Evolutionary conservation across 139 green algal species (phyloP).

Genomic region (Trebouxia sp.): DNA sequence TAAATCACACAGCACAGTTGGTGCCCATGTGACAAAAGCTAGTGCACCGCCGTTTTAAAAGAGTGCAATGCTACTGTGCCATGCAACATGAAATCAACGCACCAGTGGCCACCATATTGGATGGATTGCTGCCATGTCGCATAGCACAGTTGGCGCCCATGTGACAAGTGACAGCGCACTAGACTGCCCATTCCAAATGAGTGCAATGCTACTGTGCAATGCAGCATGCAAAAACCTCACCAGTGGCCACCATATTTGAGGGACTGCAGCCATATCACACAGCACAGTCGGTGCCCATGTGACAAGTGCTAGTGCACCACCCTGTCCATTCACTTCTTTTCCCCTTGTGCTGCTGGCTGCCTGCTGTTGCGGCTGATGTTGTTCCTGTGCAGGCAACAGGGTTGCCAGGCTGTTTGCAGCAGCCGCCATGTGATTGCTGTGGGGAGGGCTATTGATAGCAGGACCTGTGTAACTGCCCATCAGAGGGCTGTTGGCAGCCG

Average conservation of each 20-base stretch:
- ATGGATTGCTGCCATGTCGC: conserved; percentile 22
- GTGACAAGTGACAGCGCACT: neutral
- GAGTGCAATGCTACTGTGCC: neutral
- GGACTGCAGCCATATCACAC: conserved; percentile 23
- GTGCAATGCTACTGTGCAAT: neutral
- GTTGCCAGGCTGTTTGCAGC: neutral
- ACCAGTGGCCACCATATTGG: conserved; percentile 23
- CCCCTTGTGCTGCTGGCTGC: too few species aligned
- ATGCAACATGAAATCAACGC: neutral
- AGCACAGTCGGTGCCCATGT: neutral
- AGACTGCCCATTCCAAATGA: neutral
- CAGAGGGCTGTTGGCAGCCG: too few species aligned
- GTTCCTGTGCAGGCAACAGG: neutral
- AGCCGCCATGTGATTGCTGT: neutral
- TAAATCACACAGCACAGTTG: conserved; percentile 8
- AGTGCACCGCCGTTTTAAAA: neutral
- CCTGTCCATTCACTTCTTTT: neutral
- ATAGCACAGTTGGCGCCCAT: neutral
- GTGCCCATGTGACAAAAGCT: conserved; percentile 8
- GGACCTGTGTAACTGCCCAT: neutral
- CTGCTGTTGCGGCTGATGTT: neutral
- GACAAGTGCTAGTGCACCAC: neutral
- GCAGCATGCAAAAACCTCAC: neutral
- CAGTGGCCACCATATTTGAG: conserved; percentile 19
- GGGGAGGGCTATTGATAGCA: conserved; percentile 19